Evolutionary conservation across 208 protist genomes (phyloP).

Genomic region (Leishmania arabica): DNA sequence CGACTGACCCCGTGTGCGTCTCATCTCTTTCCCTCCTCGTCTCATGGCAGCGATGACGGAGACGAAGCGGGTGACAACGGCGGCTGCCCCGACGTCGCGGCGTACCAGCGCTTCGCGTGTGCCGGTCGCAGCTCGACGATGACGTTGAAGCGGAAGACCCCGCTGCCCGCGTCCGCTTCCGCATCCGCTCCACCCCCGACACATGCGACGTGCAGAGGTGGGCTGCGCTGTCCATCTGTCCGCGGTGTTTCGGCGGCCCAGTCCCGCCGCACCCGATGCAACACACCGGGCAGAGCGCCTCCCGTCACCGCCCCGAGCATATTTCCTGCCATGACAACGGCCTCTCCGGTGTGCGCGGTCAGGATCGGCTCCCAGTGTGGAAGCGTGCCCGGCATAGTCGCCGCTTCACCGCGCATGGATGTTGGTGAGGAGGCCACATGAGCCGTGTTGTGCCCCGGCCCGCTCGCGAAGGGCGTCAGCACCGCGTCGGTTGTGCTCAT

Average conservation of each 20-base stretch:
- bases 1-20: neutral
- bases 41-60: neutral
- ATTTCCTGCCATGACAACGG: conserved; percentile 42
- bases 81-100: neutral
- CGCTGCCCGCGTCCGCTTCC: neutral
- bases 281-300: conserved; percentile 38
- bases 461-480: conserved; percentile 5
- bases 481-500: conserved; percentile 27
- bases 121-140: conserved; percentile 73
- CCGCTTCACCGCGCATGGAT: neutral
- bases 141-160: conserved; percentile 49
- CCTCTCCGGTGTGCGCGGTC: conserved; percentile 15
- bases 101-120: conserved; percentile 36
- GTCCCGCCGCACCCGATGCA: conserved; percentile 63
- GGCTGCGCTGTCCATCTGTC: neutral
- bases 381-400: conserved; percentile 16
- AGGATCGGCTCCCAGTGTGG: conserved; percentile 30
- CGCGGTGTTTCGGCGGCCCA: conserved; percentile 28
- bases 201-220: neutral
- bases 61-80: neutral
- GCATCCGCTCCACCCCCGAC: neutral
- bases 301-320: conserved; percentile 50
- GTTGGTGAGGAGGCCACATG: neutral
- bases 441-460: conserved; percentile 7
- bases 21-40: too few species aligned